phyloP scores from a whole-genome alignment of 495 filamentous ascomycete species.

The Penicillium canariense region DNA sequence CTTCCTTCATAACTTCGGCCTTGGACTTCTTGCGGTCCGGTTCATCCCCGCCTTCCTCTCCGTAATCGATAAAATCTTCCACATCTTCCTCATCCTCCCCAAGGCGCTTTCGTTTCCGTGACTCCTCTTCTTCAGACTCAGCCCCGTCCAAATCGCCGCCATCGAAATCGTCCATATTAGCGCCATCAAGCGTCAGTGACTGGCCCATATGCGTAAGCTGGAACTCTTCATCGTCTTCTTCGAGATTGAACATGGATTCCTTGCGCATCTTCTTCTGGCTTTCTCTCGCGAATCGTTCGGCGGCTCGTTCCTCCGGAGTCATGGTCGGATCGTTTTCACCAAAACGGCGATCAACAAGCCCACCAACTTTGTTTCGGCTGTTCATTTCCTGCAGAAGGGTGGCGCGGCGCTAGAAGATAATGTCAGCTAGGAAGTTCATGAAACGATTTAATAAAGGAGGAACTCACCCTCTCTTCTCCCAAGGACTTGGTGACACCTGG shows the following conservation, averaged over 20 bases:
- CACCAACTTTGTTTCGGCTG: slow-evolving; percentile 81
- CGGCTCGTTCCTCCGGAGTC: slow-evolving; percentile 90
- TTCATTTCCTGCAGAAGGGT: slow-evolving; percentile 86
- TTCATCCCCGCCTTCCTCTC: slow-evolving; percentile 45
- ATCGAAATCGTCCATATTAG: slow-evolving; percentile 67
- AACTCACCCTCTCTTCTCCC: slow-evolving; percentile 78
- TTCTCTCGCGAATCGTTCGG: slow-evolving; percentile 84
- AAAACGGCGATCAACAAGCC: slow-evolving; percentile 89
- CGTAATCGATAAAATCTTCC: slow-evolving; percentile 42
- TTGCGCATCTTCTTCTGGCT: slow-evolving; percentile 71
- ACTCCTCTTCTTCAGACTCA: slow-evolving; percentile 59
- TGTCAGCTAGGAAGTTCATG: background rate
- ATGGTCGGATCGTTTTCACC: slow-evolving; percentile 93
- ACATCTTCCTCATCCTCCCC: slow-evolving; percentile 31
- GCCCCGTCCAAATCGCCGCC: slow-evolving; percentile 66
- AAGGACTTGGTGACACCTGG: slow-evolving; percentile 81
- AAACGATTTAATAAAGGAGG: background rate
- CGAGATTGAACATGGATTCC: slow-evolving; percentile 80
- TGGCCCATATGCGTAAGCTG: slow-evolving; percentile 83
- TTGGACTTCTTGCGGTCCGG: slow-evolving; percentile 87
- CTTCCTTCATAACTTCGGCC: slow-evolving; percentile 93
- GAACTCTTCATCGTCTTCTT: slow-evolving; percentile 70
- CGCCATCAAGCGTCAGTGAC: slow-evolving; percentile 59
- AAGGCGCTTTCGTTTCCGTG: slow-evolving; percentile 62
- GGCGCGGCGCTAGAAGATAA: slow-evolving; percentile 58